These are phyloP conservation scores for Coprinopsis marcescibilis DNA, from an alignment of 768 basidiomycete species.

Conservation along the genomic window DNA sequence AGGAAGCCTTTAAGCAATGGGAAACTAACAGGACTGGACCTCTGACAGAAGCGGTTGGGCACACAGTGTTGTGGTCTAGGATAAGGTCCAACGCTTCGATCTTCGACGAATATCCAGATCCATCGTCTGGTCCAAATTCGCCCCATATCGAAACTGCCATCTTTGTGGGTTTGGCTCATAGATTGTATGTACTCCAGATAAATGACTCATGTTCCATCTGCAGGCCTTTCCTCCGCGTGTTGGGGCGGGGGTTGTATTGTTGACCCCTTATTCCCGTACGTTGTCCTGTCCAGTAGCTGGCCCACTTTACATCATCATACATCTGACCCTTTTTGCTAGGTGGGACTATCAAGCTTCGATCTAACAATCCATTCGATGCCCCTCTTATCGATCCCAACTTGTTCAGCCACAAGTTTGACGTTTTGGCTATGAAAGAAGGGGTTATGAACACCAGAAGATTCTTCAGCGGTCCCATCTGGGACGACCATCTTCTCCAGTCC, in stretches of 20 bases:
- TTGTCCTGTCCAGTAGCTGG: no score
- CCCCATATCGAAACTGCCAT: slow-evolving; percentile 11
- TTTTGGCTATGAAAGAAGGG: slow-evolving; percentile 20
- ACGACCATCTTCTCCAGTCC: slow-evolving; percentile 8
- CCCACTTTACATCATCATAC: no score
- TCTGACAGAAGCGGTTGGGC: slow-evolving; percentile 4
- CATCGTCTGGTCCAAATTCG: slow-evolving; percentile 10
- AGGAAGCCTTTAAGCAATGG: slow-evolving; percentile 6
- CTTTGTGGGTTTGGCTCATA: no score
- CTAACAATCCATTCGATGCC: slow-evolving; percentile 20
- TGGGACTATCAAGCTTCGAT: slow-evolving; percentile 18
- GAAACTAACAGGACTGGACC: slow-evolving; percentile 6
- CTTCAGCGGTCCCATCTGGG: slow-evolving; percentile 17
- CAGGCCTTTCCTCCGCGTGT: no score
- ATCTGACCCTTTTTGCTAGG: no score
- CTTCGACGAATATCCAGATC: slow-evolving; percentile 5
- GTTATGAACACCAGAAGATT: slow-evolving; percentile 13
- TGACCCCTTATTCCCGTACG: no score
- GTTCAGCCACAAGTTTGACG: slow-evolving; percentile 15
- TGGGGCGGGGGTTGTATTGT: no score
- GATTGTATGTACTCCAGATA: no score
- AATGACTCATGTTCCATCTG: no score
- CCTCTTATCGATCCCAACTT: slow-evolving; percentile 20
- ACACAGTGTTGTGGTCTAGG: slow-evolving; percentile 9
- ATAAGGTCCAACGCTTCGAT: slow-evolving; percentile 6